Evolutionary conservation across 768 basidiomycete species (phyloP).

Genomic region (Calocybe indica): DNA sequence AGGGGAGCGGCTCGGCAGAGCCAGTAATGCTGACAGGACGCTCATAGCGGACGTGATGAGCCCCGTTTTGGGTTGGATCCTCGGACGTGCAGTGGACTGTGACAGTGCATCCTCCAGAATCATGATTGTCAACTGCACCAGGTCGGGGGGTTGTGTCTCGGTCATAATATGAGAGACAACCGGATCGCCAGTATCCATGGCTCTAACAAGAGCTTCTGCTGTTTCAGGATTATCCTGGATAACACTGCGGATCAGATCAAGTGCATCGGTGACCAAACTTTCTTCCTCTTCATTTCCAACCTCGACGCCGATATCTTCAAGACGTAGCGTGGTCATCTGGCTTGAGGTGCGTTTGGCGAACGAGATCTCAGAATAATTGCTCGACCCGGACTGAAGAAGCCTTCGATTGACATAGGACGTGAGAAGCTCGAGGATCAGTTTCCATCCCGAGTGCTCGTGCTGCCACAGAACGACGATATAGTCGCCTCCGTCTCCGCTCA

Average conservation of each 20-base stretch:
- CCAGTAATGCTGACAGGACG: conserved; percentile 71
- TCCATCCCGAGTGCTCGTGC: conserved; percentile 83
- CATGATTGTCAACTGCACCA: conserved; percentile 76
- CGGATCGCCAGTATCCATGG: conserved; percentile 53
- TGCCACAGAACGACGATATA: conserved; percentile 74
- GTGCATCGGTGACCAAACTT: conserved; percentile 57
- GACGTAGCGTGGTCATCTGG: conserved; percentile 36
- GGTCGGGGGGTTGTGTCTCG: conserved; percentile 55
- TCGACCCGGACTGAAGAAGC: conserved; percentile 35
- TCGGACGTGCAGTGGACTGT: conserved; percentile 35
- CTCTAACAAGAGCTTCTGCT: conserved; percentile 59
- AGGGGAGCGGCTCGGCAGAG: conserved; percentile 68
- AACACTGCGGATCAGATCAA: conserved; percentile 76
- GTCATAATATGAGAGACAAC: conserved; percentile 48
- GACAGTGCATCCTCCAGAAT: conserved; percentile 76
- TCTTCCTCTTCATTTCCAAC: conserved; percentile 57
- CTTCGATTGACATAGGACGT: conserved; percentile 66
- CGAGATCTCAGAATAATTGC: conserved; percentile 46
- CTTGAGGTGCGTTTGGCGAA: conserved; percentile 40
- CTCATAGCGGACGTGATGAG: conserved; percentile 79
- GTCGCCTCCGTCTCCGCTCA: conserved; percentile 69
- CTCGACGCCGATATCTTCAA: conserved; percentile 74
- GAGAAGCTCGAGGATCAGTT: conserved; percentile 73
- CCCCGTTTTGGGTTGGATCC: conserved; percentile 42
- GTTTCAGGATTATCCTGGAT: conserved; percentile 66